Conservation (phyloP, 108 stramenopile genomes). For the Skeletonema grethae region DNA sequence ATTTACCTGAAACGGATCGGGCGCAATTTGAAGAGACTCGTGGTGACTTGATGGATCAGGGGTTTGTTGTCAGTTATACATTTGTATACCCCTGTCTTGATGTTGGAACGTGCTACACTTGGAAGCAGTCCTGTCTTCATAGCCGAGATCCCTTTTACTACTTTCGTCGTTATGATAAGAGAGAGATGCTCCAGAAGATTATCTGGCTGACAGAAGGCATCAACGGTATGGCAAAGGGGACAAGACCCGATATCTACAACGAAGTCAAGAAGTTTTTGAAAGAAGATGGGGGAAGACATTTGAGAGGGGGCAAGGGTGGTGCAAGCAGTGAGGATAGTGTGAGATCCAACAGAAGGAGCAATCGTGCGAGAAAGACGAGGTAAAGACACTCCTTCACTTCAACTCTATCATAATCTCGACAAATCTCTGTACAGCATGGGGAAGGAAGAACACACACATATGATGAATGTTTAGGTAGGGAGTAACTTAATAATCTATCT, state of each 20-base stretch:
- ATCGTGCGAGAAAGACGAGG: neutral
- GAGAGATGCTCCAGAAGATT: neutral
- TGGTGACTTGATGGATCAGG: neutral
- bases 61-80: neutral
- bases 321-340: neutral
- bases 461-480: neutral
- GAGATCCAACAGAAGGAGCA: neutral
- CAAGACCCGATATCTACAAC: neutral
- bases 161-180: slow-evolving; percentile 1
- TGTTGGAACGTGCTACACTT: neutral
- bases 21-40: neutral
- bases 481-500: neutral
- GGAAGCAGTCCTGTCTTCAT: neutral
- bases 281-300: neutral
- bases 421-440: too few species aligned
- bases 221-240: neutral
- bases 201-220: neutral
- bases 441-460: too few species aligned
- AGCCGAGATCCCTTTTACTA: slow-evolving; percentile 1
- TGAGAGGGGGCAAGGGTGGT: neutral
- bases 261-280: neutral
- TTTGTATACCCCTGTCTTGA: neutral
- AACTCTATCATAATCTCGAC: too few species aligned
- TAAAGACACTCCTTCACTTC: neutral
- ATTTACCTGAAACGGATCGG: neutral